Evolutionary conservation across 2,329 filamentous ascomycete species (phyloP), one percentile per base, ranked within the genome.

Genomic region (Fusarium nygamai): DNA sequence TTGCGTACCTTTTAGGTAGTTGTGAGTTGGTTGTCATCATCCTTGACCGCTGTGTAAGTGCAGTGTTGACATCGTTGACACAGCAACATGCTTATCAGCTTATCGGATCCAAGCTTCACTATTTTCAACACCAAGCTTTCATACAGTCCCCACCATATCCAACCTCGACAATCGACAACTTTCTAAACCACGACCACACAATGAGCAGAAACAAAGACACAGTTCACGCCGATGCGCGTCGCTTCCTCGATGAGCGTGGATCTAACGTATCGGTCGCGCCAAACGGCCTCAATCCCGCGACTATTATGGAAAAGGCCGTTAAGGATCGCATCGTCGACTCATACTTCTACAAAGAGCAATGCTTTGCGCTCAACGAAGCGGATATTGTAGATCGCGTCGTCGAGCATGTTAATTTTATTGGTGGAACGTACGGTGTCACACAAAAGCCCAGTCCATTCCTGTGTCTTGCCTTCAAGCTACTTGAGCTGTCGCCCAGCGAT

Each of bases 271-370:
- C 91, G 41, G 89, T 97, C 29, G 92, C 96, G 72, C 95, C 90
- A 67, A 92, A 96, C 81, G 95, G 95, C 69, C 92, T 97, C 80
- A 98, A 98, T 85, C 96, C 96, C 2, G 94, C 95, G n/a, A 95
- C 93, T 9, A 93, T 98, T 69, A 93, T 98, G 88, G 96, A 98
- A 83, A 98, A 97, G 83, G 93, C 95, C 46, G 94, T 98, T 75
- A 93, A 94, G 80, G 96, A 99, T 84, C 95, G 96, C 81, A 98
- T 99, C 83, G 91, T 95, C 76, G 95, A 98, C 80, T 94, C 92
- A 61, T 97, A 98, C 85, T 99, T 98, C 86, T 99, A 95, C 93
- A 98, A 98, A 84, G 96, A 98, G 84, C 95, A 98, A 85, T 98
- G 96, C 82, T 99, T 98, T 84, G 96, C 93, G 47, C 88, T 99